Conservation (phyloP, 345 rosid genomes). For the Melaleuca quinquenervia region DNA sequence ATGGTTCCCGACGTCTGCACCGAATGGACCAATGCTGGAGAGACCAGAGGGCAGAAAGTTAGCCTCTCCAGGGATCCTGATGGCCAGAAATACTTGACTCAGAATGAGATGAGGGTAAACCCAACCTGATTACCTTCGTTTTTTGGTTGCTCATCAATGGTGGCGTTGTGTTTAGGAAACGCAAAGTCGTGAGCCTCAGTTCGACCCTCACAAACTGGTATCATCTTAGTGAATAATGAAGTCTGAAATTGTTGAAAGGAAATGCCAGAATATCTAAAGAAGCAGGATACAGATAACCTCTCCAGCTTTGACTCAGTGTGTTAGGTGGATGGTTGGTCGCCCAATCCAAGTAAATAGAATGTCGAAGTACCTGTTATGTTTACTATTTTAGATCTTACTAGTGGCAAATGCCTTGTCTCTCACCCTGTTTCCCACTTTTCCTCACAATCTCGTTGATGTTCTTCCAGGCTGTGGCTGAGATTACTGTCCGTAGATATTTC, state of each 20-base stretch:
- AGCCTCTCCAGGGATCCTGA: slow-evolving; percentile 93
- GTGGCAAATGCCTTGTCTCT: background rate
- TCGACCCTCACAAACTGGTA: background rate
- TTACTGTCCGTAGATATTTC: slow-evolving; percentile 60
- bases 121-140: background rate
- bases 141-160: background rate
- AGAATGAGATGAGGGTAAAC: slow-evolving; percentile 79
- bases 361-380: background rate
- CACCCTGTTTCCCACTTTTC: background rate
- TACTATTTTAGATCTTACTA: background rate
- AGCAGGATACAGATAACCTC: background rate
- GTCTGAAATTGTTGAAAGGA: background rate
- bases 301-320: background rate
- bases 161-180: background rate
- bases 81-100: slow-evolving; percentile 84
- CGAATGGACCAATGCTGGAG: slow-evolving; percentile 89
- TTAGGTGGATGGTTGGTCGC: background rate
- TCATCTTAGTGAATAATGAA: background rate
- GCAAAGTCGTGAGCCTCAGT: background rate
- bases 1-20: slow-evolving; percentile 49
- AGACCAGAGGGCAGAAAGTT: slow-evolving; percentile 65
- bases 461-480: slow-evolving; percentile 87
- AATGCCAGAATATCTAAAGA: background rate
- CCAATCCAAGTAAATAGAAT: background rate
- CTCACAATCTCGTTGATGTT: background rate